Conservation (phyloP, 768 basidiomycete species). For the Lactarius psammicola region DNA sequence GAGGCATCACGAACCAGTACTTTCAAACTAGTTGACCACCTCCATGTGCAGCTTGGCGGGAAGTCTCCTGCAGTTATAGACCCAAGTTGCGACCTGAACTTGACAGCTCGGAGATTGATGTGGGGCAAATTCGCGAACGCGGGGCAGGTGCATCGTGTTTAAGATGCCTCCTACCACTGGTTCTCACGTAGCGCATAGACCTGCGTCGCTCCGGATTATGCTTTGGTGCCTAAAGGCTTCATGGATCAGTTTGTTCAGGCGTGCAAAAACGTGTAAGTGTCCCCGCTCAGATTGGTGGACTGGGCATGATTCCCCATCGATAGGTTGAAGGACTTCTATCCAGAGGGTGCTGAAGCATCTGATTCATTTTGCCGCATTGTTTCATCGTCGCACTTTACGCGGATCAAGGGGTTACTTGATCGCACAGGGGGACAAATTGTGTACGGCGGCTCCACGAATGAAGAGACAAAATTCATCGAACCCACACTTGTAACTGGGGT, state of each 20-base stretch:
- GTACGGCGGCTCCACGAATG: slow-evolving; percentile 61
- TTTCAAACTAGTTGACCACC: background rate
- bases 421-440: slow-evolving; percentile 63
- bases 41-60: slow-evolving; percentile 52
- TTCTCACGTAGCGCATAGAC: slow-evolving; percentile 42
- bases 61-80: slow-evolving; percentile 81
- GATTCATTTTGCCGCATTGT: slow-evolving; percentile 54
- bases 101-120: slow-evolving; percentile 65
- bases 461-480: slow-evolving; percentile 58
- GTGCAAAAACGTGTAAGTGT: slow-evolving; percentile 43
- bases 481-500: slow-evolving; percentile 73
- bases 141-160: slow-evolving; percentile 43
- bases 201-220: slow-evolving; percentile 63
- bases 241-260: slow-evolving; percentile 43
- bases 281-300: background rate
- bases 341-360: slow-evolving; percentile 43
- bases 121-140: slow-evolving; percentile 81
- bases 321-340: slow-evolving; percentile 59
- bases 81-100: slow-evolving; percentile 60
- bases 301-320: background rate
- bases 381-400: slow-evolving; percentile 50
- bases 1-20: background rate
- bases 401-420: slow-evolving; percentile 62
- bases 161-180: background rate
- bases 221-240: slow-evolving; percentile 45